These are phyloP conservation scores for Plasmodium gallinaceum DNA, from an alignment of 169 alveolate species.

Conservation along the genomic window DNA sequence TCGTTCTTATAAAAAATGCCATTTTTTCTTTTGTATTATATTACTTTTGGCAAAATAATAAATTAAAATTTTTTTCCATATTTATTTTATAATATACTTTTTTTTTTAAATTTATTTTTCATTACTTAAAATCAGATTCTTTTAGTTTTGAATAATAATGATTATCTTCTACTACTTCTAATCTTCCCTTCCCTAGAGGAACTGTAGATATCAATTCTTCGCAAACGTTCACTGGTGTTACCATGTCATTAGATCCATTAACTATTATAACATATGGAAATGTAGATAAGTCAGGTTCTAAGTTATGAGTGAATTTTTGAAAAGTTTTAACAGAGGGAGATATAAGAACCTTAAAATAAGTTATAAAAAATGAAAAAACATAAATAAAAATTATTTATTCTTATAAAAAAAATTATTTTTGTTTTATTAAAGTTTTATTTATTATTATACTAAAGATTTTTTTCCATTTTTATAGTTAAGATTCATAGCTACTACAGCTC, in stretches of 20 bases:
- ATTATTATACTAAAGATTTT: conserved; percentile 37
- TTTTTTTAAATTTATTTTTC: background rate
- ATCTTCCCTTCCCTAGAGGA: conserved; percentile 71
- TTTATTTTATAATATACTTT: background rate
- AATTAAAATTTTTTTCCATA: too few relatives aligned
- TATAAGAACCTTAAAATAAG: conserved; percentile 34
- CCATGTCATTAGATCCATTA: conserved; percentile 61
- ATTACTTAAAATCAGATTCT: conserved; percentile 70
- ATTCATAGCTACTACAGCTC: conserved; percentile 78
- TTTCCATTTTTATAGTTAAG: conserved; percentile 70
- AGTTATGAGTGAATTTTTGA: conserved; percentile 72
- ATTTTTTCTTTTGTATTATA: background rate
- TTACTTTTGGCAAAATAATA: background rate
- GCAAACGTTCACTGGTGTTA: conserved; percentile 45
- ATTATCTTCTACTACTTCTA: conserved; percentile 62
- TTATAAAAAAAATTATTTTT: background rate
- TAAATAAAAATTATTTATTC: background rate
- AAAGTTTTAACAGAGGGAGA: conserved; percentile 75
- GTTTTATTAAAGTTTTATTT: too few relatives aligned
- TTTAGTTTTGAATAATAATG: conserved; percentile 70
- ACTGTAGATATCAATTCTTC: conserved; percentile 45
- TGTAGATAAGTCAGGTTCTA: conserved; percentile 51
- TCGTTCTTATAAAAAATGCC: background rate
- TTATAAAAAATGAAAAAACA: background rate
- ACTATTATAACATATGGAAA: conserved; percentile 75